These are phyloP conservation scores for Trametes sanguinea DNA, from an alignment of 768 basidiomycete genomes.

Conservation along the genomic window DNA sequence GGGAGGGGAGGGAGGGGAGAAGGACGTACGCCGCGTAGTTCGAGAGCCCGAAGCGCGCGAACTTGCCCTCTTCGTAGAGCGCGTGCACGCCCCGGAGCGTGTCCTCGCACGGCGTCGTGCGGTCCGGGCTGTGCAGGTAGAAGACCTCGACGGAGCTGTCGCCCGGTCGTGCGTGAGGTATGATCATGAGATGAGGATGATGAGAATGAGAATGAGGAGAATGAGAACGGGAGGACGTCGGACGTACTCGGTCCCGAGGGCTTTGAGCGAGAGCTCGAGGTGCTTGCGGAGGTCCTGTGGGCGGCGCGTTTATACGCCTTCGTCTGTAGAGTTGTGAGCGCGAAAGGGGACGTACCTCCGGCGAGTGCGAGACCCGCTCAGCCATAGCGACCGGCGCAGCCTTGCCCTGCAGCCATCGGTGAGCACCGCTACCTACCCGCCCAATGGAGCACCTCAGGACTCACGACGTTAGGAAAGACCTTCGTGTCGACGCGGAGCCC, in stretches of 20 bases:
- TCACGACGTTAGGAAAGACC: slow-evolving; percentile 45
- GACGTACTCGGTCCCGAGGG: slow-evolving; percentile 47
- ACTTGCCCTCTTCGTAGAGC: slow-evolving; percentile 53
- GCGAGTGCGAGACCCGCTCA: slow-evolving; percentile 26
- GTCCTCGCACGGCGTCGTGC: slow-evolving; percentile 47
- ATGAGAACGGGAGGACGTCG: no score
- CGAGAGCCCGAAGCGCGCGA: slow-evolving; percentile 48
- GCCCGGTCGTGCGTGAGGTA: no score
- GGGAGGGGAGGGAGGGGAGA: not conserved
- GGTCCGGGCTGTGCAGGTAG: slow-evolving; percentile 50
- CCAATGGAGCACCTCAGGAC: not conserved
- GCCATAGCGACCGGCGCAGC: not conserved
- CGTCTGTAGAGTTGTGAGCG: no score
- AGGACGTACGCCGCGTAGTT: slow-evolving; percentile 44
- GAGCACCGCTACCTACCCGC: no score
- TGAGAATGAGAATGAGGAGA: no score
- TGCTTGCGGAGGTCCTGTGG: slow-evolving; percentile 38
- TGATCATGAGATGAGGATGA: no score
- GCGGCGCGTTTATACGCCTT: no score
- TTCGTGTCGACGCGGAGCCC: slow-evolving; percentile 63
- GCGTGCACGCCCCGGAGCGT: slow-evolving; percentile 50
- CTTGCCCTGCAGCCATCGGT: not conserved
- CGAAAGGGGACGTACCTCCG: slow-evolving; percentile 19
- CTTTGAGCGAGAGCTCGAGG: slow-evolving; percentile 41
- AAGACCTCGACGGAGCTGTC: slow-evolving; percentile 43